Evolutionary conservation across 1,284 basidiomycete species (phyloP).

Genomic region (Earliella scabrosa): DNA sequence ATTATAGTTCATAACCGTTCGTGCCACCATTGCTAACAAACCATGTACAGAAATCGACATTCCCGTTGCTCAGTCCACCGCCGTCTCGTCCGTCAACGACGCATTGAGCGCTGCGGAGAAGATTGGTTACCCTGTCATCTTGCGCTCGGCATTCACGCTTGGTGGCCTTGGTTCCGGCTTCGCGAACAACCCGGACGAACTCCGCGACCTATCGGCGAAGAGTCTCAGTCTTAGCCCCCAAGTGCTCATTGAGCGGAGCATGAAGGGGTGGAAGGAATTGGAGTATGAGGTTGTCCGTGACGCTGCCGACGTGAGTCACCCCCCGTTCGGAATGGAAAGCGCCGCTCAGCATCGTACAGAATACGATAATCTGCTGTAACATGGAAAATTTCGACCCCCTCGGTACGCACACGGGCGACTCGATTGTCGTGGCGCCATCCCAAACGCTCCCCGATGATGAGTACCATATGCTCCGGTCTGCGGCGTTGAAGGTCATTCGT

Average conservation of each 20-base stretch:
- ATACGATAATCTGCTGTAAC: conserved; percentile 95
- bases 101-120: conserved; percentile 89
- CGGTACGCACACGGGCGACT: conserved; percentile 99
- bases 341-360: conserved; percentile 46
- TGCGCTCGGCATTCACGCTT: conserved; percentile 97
- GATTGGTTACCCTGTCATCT: conserved; percentile 98
- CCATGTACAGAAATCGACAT: conserved; percentile 87
- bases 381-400: conserved; percentile 99
- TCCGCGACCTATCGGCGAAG: conserved; percentile 93
- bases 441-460: conserved; percentile 98
- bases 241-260: conserved; percentile 95
- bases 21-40: conserved; percentile 2
- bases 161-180: conserved; percentile 99
- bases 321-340: background rate
- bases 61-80: conserved; percentile 95
- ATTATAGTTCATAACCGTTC: background rate
- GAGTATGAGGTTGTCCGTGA: conserved; percentile 99
- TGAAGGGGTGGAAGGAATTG: conserved; percentile 99
- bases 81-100: conserved; percentile 94
- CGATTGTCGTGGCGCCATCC: conserved; percentile 99
- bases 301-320: conserved; percentile 80
- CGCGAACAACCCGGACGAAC: conserved; percentile 93
- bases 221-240: conserved; percentile 92
- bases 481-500: conserved; percentile 87
- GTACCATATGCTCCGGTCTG: conserved; percentile 98